Base-by-base conservation (phyloP, 176 grass and related monocot species). In the Avena insularis region DNA sequence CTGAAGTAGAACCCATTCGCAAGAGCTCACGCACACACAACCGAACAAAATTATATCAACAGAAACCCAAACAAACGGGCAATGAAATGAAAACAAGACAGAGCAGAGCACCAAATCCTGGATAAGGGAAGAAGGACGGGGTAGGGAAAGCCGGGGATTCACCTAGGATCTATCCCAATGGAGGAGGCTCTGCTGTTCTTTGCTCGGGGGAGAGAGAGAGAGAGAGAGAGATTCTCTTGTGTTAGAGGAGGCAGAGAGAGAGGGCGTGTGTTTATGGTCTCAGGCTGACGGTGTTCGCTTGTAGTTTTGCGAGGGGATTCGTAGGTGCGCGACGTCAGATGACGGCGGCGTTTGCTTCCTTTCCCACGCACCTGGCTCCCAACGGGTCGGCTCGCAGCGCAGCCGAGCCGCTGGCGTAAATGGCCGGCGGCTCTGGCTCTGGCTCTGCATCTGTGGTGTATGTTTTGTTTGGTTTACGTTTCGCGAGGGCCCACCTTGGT, bases 81-180 rank as follows among this genome's bases (percentile, higher is more conserved):
- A 61, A 82, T 5, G 79, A 31, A 62, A 6, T 11, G 16, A 29
- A 14, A 9, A 6, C 4, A 82, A 33, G 45, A 14, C 53, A 17
- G 17, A 38, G 3, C 19, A 58, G 66, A 87, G 27, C 80, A 40
- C 47, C 36, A 54, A 75, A 75, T 67, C 60, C 53, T 61, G 10
- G 49, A 72, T 23, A 20, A 38, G 35, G 15, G 43, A 84, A 23
- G 16, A 56, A 58, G 79, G 29, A 55, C 11, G 2, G 77, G 35
- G 77, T 10, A 27, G 23, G n/a, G 51, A 46, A 67, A 15, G 20
- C 6, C 51, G 57, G 51, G 63, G 74, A 86, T 82, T 90, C 84
- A 86, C 84, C 88, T 90, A 29, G 54, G 70, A 61, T 70, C 54
- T 73, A 46, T 45, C 67, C 36, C 61, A 86, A 68, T 13, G 83